phyloP scores from a whole-genome alignment of 371 early-diverging fungal species.

The Catenaria anguillulae region DNA sequence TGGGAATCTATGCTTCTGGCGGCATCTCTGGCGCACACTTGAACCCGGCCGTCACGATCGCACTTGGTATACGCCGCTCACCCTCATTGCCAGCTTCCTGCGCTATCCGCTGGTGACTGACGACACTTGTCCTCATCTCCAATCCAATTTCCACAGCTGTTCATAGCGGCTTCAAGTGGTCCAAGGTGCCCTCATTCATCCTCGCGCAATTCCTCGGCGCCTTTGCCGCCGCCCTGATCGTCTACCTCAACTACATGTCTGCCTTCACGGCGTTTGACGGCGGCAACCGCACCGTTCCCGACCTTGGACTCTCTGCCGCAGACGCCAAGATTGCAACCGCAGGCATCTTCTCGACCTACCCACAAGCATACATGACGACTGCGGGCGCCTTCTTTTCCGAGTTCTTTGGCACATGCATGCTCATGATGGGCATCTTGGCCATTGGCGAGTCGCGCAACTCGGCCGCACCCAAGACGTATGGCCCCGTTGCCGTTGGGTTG shows the following conservation, averaged over 20 bases:
- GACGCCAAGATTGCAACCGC: constrained; percentile 27
- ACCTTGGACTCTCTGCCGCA: neutral
- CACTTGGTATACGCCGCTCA: no score
- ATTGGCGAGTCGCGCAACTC: neutral
- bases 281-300: constrained; percentile 25
- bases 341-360: constrained; percentile 53
- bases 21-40: no score
- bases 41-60: no score
- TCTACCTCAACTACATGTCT: constrained; percentile 27
- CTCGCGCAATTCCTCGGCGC: constrained; percentile 10
- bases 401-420: neutral
- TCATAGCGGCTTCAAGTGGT: constrained; percentile 21
- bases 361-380: constrained; percentile 34
- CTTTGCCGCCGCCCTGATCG: constrained; percentile 21
- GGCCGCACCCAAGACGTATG: neutral
- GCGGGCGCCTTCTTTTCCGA: constrained; percentile 35
- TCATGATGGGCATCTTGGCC: neutral
- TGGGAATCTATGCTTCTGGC: no score
- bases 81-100: no score
- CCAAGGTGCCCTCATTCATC: constrained; percentile 10
- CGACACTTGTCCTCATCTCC: no score
- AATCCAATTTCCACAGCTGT: constrained; percentile 17
- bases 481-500: neutral
- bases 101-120: no score
- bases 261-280: constrained; percentile 31